Evolutionary conservation across 2,329 filamentous ascomycete species (phyloP).

Genomic region (Emmonsiellopsis sp.): DNA sequence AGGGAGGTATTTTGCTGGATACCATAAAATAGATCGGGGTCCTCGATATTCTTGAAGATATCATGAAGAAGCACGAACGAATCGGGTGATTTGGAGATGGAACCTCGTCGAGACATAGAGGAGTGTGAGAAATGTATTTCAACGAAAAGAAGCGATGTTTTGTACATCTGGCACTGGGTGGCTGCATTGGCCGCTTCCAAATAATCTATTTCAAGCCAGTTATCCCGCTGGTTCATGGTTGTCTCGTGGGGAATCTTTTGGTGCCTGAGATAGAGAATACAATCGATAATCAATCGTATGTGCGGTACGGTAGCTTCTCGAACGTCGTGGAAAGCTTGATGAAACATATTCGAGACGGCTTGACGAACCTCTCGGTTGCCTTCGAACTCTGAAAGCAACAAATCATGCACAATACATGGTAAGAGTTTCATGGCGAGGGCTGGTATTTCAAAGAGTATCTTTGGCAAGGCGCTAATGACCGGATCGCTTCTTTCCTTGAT

Average conservation of each 20-base stretch:
- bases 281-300: conserved; percentile 63
- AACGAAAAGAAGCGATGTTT: conserved; percentile 73
- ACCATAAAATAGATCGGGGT: conserved; percentile 94
- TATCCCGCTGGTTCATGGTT: conserved; percentile 67
- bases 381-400: conserved; percentile 61
- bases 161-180: conserved; percentile 71
- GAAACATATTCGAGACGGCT: conserved; percentile 57
- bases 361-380: conserved; percentile 51
- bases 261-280: conserved; percentile 78
- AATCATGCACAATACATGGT: conserved; percentile 76
- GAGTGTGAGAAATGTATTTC: conserved; percentile 60
- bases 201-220: conserved; percentile 82
- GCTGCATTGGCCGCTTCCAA: conserved; percentile 62
- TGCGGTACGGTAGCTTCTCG: conserved; percentile 46
- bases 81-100: conserved; percentile 43
- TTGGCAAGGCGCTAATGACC: conserved; percentile 59
- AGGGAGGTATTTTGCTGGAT: conserved; percentile 70
- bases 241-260: conserved; percentile 65
- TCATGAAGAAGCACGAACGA: conserved; percentile 63
- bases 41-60: conserved; percentile 88
- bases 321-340: conserved; percentile 50
- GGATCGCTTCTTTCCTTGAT: conserved; percentile 53
- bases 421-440: conserved; percentile 66
- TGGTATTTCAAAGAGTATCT: conserved; percentile 56
- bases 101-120: conserved; percentile 57